Evolutionary conservation across 257 asterid genomes (phyloP).

Genomic region (Nyctanthes arbortristis): DNA sequence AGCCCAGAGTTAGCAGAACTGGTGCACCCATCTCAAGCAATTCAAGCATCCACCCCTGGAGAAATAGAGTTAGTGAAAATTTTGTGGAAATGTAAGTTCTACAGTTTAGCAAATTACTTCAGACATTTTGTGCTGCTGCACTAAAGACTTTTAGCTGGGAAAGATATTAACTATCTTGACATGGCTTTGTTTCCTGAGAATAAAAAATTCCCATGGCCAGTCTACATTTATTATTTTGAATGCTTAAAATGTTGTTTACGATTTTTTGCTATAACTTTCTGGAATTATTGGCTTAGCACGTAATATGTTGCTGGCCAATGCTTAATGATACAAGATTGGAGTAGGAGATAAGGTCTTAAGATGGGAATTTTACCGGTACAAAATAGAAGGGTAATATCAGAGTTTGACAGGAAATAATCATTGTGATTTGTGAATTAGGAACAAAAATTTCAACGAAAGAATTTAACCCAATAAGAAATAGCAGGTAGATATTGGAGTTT

Average conservation of each 20-base stretch:
- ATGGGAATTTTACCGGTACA: neutral
- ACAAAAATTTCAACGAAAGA: too few species aligned
- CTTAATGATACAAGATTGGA: neutral
- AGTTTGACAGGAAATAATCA: too few species aligned
- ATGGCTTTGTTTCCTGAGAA: neutral
- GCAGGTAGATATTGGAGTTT: neutral
- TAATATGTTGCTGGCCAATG: conserved; percentile 2
- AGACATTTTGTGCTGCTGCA: conserved; percentile 16
- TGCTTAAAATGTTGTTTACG: neutral
- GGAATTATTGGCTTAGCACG: conserved; percentile 16
- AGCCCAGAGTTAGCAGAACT: conserved; percentile 50
- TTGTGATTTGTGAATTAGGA: too few species aligned
- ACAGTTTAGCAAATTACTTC: conserved; percentile 13
- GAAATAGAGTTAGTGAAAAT: conserved; percentile 63
- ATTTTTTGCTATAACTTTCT: neutral
- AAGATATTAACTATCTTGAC: conserved; percentile 3
- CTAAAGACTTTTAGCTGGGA: conserved; percentile 15
- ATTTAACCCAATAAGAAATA: too few species aligned
- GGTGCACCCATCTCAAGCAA: conserved; percentile 51
- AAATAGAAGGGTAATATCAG: too few species aligned
- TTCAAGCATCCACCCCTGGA: conserved; percentile 42
- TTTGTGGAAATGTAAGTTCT: conserved; percentile 49
- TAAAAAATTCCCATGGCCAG: neutral
- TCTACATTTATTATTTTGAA: conserved; percentile 4
- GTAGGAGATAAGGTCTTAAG: neutral